Percentiles rank a stretch among this genome's conserved stretches.
These are phyloP conservation scores for grape (Vitis vinifera) DNA, from an alignment of 164 flowering plant genomes.

Conservation along the genomic window DNA sequence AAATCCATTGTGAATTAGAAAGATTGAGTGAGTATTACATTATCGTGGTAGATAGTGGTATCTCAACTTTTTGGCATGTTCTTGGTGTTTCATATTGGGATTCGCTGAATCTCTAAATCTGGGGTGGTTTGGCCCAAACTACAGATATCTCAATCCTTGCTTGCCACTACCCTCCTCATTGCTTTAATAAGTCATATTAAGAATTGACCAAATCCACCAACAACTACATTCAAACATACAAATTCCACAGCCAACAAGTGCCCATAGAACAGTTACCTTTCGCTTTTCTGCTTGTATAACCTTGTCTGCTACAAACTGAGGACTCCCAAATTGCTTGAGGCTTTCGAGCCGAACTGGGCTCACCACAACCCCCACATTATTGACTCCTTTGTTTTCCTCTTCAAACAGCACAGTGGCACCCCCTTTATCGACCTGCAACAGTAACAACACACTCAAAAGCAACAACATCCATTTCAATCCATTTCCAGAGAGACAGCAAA, in stretches of 20 bases:
- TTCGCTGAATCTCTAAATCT: too few relatives aligned
- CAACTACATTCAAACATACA: neutral
- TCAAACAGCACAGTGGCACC: slow-evolving; percentile 88
- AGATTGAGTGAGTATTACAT: too few relatives aligned
- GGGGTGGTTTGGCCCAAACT: too few relatives aligned
- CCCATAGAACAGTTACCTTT: slow-evolving; percentile 50
- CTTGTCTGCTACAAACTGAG: slow-evolving; percentile 86
- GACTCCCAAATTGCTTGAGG: slow-evolving; percentile 75
- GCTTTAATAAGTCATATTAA: too few relatives aligned
- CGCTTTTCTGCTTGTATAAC: slow-evolving; percentile 89
- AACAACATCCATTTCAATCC: neutral
- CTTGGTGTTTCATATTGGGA: too few relatives aligned
- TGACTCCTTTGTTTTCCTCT: slow-evolving; percentile 57
- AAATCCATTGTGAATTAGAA: too few relatives aligned
- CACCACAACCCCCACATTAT: slow-evolving; percentile 87
- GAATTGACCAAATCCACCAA: neutral
- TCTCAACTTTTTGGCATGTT: too few relatives aligned
- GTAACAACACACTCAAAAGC: neutral
- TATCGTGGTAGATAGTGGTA: too few relatives aligned
- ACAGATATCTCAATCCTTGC: too few relatives aligned
- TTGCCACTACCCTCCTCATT: too few relatives aligned
- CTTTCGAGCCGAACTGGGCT: slow-evolving; percentile 67
- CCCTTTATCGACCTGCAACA: slow-evolving; percentile 78
- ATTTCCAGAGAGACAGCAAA: neutral
- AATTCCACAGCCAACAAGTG: neutral